Evolutionary conservation across 108 stramenopile genomes (phyloP), one percentile per base, ranked within the genome.

Genomic region (Pseudonitzschia delicatissima): DNA sequence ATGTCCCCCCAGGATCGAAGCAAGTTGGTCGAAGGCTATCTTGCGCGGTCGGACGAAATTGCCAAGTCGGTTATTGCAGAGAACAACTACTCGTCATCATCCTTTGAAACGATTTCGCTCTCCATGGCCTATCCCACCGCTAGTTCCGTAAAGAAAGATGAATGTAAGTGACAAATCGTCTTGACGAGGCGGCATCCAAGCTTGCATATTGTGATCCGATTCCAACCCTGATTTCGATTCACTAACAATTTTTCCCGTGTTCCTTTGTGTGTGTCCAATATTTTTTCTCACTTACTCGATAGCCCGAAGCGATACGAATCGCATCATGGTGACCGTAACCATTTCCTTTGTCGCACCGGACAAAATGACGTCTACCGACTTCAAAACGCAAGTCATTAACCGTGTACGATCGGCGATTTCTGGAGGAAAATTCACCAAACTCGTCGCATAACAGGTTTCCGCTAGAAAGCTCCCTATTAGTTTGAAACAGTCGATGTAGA

Each of bases 101-200:
- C 42, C 17, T 44, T 5, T 44, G 17, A 44, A 44, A n/a, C 42
- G 44, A 49, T 37, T 17, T 1, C 26, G 18, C 34, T 7, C 9
- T 40, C 45, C 15, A 27, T 71, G 28, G 69, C 45, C 3, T 71
- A 62, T 63, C 69, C 69, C 11, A 0, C 37, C 4, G 60, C 60
- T 4, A 26, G 29, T 4, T 12, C 15, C 27, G 40, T 71, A 4
- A 27, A 63, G 31, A 51, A 47, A 8, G 69, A 71, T 29, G 3
- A 5, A 0, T 17, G 69, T 71, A 63, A 62, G 69, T 71, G 28
- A 17, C n/a, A 37, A n/a, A 36, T 25, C 11, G 17, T n/a, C n/a
- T n/a, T n/a, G n/a, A n/a, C n/a, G n/a, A n/a, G n/a, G n/a, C n/a
- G n/a, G n/a, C n/a, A n/a, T n/a, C n/a, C n/a, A n/a, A n/a, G n/a